These are phyloP conservation scores for Dalbergia cochinchinensis DNA, from an alignment of 306 rosid species.

Conservation along the genomic window DNA sequence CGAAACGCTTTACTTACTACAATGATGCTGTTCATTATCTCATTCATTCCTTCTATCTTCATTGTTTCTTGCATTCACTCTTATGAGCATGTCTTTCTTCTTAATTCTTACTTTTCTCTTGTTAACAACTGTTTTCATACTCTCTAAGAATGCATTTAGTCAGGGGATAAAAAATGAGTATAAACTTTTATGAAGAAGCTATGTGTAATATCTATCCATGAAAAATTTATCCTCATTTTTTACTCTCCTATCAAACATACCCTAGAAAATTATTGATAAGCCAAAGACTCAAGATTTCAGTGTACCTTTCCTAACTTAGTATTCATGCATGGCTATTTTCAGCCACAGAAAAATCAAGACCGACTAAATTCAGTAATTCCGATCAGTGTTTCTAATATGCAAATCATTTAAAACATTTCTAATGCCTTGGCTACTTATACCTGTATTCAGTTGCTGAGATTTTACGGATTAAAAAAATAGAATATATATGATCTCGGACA, in stretches of 20 bases:
- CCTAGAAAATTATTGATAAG: constrained; percentile 3
- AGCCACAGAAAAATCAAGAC: too few species aligned
- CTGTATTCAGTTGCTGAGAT: constrained; percentile 97
- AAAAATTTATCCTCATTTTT: too few species aligned
- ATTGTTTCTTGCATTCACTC: background rate
- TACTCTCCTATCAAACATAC: too few species aligned
- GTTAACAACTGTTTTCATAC: too few species aligned
- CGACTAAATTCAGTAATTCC: too few species aligned
- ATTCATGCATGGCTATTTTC: too few species aligned
- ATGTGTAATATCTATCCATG: too few species aligned
- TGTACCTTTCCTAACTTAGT: background rate
- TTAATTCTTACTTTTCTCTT: too few species aligned
- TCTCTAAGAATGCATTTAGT: background rate
- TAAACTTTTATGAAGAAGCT: too few species aligned
- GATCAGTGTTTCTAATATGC: too few species aligned
- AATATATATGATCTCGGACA: constrained; percentile 80
- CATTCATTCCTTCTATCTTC: constrained; percentile 27
- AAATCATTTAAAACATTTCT: background rate
- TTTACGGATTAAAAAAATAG: constrained; percentile 93
- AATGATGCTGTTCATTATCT: constrained; percentile 8
- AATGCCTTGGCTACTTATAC: constrained; percentile 52
- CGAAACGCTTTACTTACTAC: background rate
- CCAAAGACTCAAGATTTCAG: background rate
- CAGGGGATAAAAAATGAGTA: too few species aligned
- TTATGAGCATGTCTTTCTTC: background rate